Base-by-base conservation (phyloP, 805 yeast species). In the Kuraishia piskuri region DNA sequence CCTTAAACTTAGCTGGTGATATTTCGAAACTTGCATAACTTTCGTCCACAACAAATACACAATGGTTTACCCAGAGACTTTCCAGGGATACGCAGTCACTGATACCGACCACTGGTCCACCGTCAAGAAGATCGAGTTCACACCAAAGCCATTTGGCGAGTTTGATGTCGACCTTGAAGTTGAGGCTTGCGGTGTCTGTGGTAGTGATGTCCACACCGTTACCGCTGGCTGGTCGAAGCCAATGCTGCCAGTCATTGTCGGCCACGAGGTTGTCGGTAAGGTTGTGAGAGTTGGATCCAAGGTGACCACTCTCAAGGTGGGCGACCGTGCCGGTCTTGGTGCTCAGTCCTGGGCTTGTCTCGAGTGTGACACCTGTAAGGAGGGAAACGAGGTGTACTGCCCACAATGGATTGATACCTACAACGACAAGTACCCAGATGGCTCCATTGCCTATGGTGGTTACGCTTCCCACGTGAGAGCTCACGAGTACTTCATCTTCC, bases 311-410 rank as follows among this genome's bases (percentile, higher is more conserved):
- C 75, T 68, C 70, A 79, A 74, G 63, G 65, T 84, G 20, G 96
- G 95, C 53, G 84, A 88, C 58, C 74, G 89, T 58, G 94, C 86
- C 24, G 96, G 92, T 53, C 77, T 86, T 50, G 96, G 96, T 60
- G 92, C 94, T 23, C 83, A 80, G 62, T 72, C 76, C 23, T 71
- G 69, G 54, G 72, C 86, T 44, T 88, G 95, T 71, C 67, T 74
- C 53, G 69, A 77, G 17, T 88, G 95, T 70, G 62, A 72, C 50
- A 73, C 81, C 62, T 88, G 90, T 74, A 64, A 72, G 22, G 57
- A 62, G 44, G 75, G 72, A 59, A 76, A 82, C 63, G 86, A 84
- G 53, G 62, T 60, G 26, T 68, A 70, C 58, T 73, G 77, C 57
- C 67, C 70, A 1, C 56, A 68, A 5, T 55, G 58, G 50, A 68